Evolutionary conservation across 2,329 filamentous ascomycete species (phyloP), one percentile per base, ranked within the genome.

Genomic region (Ceratocystis huliohia): DNA sequence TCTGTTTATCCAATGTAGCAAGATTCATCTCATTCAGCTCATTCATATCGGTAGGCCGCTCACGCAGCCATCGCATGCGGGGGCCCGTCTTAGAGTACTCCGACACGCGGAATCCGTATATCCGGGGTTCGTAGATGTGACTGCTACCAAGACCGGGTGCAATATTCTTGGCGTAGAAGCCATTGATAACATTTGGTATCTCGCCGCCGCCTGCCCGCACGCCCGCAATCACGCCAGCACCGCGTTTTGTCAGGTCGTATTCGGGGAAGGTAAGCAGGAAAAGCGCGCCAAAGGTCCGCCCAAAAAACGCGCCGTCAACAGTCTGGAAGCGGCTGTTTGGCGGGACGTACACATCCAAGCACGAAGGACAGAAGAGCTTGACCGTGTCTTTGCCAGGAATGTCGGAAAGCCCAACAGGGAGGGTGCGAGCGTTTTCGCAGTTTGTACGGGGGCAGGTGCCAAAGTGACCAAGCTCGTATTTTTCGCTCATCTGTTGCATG

Each of bases 261-360:
- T 99, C 94, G 45, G 94, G 93, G 76, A 97, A 99, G 48, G 93
- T 99, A 80, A 99, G 93, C 75, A 99, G 91, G 79, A 99, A 99
- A 68, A 99, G 85, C 59, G 91, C 91, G 69, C 92, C 92, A 75
- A 99, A 99, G 0, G 94, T 99, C 65, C 94, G 93, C 61, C 94
- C 94, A 73, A 99, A 99, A 79, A 97, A 99, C 61, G 94, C 94
- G 65, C 94, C 94, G 71, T 99, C 94, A 44, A 99, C 94, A 2
- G 91, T 93, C 76, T 97, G 94, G 75, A 97, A 99, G 22, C 94
- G 86, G 73, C 91, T 96, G 79, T 97, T 99, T 50, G 94, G 94
- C 2, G 94, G 94, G 0, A 94, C 94, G 76, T 97, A 99, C 72
- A 97, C 90, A 74, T 99, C 94, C 70, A 96, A 84, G 76, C 94